Conservation (phyloP, 2,329 filamentous ascomycete genomes). For the Diaporthe sp. region DNA sequence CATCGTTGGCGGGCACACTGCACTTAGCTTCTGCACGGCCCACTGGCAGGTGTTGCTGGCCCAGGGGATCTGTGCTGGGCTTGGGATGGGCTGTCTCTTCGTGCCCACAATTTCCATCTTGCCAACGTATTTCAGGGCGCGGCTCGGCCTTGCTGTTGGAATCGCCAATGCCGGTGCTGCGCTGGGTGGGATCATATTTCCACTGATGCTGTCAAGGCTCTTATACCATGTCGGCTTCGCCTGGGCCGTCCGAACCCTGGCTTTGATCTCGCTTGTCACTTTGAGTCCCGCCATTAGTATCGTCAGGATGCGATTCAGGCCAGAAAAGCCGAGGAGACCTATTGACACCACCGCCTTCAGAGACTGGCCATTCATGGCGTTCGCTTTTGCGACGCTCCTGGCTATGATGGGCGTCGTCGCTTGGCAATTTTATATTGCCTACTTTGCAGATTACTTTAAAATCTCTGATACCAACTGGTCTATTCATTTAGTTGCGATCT, state of each 20-base stretch:
- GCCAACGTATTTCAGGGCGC: not conserved
- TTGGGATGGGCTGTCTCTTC: not conserved
- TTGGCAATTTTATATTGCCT: not conserved
- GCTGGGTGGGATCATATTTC: constrained; percentile 56
- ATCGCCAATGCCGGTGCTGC: constrained; percentile 42
- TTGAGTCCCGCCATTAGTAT: constrained; percentile 54
- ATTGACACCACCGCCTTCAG: not conserved
- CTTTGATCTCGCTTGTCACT: constrained; percentile 62
- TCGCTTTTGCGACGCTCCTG: not conserved
- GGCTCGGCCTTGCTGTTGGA: not conserved
- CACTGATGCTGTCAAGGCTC: constrained; percentile 53
- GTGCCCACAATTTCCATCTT: not conserved
- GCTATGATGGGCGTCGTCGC: not conserved
- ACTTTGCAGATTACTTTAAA: not conserved
- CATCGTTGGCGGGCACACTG: not conserved
- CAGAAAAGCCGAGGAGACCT: not conserved
- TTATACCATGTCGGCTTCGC: constrained; percentile 46
- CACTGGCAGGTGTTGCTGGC: not conserved
- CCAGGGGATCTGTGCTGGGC: not conserved
- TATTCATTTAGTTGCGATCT: not conserved
- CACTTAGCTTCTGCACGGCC: not conserved
- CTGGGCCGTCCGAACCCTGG: constrained; percentile 57
- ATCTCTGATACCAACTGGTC: not conserved
- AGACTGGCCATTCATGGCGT: not conserved
- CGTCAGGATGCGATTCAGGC: constrained; percentile 36